Conservation (phyloP, 2,329 filamentous ascomycete species). For the Amylocarpus encephaloides region DNA sequence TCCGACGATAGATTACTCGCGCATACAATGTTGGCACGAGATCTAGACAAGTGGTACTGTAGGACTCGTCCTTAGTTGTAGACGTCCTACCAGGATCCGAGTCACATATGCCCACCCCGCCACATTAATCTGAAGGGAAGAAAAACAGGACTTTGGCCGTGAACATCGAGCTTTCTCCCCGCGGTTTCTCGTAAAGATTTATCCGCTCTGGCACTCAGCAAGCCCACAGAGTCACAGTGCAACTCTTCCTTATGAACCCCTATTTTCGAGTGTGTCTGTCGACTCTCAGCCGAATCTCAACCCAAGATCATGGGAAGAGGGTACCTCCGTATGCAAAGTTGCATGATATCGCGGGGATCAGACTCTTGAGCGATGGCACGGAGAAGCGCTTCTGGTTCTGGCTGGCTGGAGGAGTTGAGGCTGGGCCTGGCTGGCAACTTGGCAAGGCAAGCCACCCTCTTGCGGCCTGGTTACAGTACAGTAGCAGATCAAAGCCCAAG, state of each 20-base stretch:
- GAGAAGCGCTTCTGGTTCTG: not conserved
- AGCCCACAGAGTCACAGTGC: too few species aligned
- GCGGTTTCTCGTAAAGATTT: not conserved
- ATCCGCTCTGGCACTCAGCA: too few species aligned
- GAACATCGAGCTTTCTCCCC: not conserved
- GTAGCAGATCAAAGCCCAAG: not conserved
- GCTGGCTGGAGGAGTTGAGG: too few species aligned
- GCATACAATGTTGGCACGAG: constrained; percentile 9
- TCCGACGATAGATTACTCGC: constrained; percentile 10
- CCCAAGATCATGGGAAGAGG: too few species aligned
- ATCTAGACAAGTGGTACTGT: not conserved
- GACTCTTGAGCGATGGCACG: not conserved
- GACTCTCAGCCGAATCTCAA: too few species aligned
- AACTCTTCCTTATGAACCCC: too few species aligned
- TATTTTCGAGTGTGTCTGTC: too few species aligned
- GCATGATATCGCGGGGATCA: not conserved
- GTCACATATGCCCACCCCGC: constrained; percentile 4
- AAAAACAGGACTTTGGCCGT: not conserved
- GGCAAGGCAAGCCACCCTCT: too few species aligned
- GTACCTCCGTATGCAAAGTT: too few species aligned
- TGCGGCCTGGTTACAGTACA: too few species aligned
- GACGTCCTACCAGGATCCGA: not conserved
- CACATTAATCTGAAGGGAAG: constrained; percentile 1
- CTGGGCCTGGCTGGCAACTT: too few species aligned
- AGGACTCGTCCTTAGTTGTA: too few species aligned